phyloP scores from a whole-genome alignment of 768 basidiomycete genomes.

The Thelephora ganbajun region DNA sequence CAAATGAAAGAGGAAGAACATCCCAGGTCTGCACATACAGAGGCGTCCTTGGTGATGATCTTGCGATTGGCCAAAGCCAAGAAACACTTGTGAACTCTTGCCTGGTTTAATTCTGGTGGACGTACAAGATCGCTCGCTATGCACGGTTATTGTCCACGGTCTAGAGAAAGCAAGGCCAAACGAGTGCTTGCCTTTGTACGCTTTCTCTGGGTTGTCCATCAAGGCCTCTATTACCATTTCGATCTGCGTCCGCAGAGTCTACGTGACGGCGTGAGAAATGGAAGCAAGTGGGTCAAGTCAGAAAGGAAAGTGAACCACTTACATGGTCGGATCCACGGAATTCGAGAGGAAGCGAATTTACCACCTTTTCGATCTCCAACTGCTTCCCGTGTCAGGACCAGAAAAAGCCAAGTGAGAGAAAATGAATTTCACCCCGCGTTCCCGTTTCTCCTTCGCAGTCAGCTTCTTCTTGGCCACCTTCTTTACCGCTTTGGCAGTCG shows the following conservation, averaged over 20 bases:
- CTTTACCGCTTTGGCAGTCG: constrained; percentile 24
- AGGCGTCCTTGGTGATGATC: constrained; percentile 53
- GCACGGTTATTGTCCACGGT: neutral
- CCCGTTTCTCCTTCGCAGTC: constrained; percentile 73
- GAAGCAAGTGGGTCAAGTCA: neutral
- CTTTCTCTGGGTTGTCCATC: constrained; percentile 46
- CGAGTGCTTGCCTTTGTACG: constrained; percentile 41
- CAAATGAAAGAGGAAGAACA: neutral
- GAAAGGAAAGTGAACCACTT: constrained; percentile 14
- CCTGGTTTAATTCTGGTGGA: constrained; percentile 77
- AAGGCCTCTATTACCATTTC: constrained; percentile 70
- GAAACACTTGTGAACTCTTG: constrained; percentile 85
- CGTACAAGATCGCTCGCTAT: constrained; percentile 66
- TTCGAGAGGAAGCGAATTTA: constrained; percentile 72
- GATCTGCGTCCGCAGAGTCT: constrained; percentile 67
- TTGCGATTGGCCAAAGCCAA: constrained; percentile 85
- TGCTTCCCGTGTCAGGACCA: constrained; percentile 11
- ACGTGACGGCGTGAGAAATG: neutral
- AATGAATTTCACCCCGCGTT: constrained; percentile 38
- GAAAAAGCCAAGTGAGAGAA: neutral
- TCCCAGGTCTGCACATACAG: constrained; percentile 10
- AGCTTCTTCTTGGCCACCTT: constrained; percentile 46
- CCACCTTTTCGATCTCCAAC: constrained; percentile 55
- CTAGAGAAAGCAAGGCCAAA: neutral
- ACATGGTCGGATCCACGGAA: constrained; percentile 85